Evolutionary conservation across 345 rosid species (phyloP), one percentile per base, ranked within the genome.

Genomic region (Syzygium jambos): DNA sequence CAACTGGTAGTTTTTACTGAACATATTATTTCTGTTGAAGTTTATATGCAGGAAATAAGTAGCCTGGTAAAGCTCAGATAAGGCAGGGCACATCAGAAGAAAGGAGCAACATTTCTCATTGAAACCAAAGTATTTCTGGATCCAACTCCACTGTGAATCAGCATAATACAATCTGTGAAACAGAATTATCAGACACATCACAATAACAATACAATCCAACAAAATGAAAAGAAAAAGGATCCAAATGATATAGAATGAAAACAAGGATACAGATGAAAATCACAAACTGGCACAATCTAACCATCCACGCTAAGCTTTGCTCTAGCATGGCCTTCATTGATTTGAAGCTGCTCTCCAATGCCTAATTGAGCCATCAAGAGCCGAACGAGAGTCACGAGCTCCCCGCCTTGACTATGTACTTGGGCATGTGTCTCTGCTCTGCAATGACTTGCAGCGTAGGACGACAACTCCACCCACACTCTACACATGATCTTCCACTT

Each of bases 311-410:
- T 78, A 56, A 93, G 84, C 88, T 94, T 94, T 30, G 93, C 94
- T 89, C 94, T 90, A 6, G 91, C 94, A 77, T 91, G 93, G 78
- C 94, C 93, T 85, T 91, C 93, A 5, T 94, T 93, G 54, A 91
- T 92, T 54, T 93, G 95, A 90, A 92, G 92, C 85, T 95, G 91
- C 49, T 90, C 89, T 30, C 92, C 93, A 5, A 92, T 49, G 29
- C 97, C 95, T 25, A 95, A 89, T 87, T 94, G 98, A 84, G 94
- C 94, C 96, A 94, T 96, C 89, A 95, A 86, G 41, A 95, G 82
- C 96, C 98, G 92, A 82, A 95, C 92, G 41, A 91, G 90, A 56
- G 93, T 91, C 23, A 96, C 51, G 5, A 95, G 91, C 93, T 93
- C 95, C 12, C 94, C 93, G 2, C 99, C 97, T 91, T 89, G 92